These are phyloP conservation scores for Mucor velutinosus DNA, from an alignment of 371 early-diverging fungal species.

Conservation along the genomic window DNA sequence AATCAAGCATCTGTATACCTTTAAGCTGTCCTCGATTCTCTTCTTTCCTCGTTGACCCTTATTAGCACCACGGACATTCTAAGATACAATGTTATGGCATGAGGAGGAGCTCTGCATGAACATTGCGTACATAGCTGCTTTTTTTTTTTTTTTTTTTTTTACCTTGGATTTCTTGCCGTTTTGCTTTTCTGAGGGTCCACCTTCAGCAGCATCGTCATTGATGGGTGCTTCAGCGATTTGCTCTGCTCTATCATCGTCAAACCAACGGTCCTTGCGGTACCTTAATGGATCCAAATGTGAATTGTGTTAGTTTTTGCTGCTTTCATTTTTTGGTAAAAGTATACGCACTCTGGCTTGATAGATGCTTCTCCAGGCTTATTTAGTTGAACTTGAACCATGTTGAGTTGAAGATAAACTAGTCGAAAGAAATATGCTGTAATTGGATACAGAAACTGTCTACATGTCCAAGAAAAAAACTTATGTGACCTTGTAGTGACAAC, in stretches of 20 bases:
- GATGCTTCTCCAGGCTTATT: slow-evolving; percentile 23
- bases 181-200: slow-evolving; percentile 18
- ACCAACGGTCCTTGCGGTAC: slow-evolving; percentile 46
- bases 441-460: not conserved
- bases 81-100: not conserved
- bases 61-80: slow-evolving; percentile 38
- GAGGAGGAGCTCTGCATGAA: too few species aligned
- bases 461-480: not conserved
- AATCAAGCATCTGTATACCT: slow-evolving; percentile 11
- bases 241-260: slow-evolving; percentile 30
- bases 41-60: slow-evolving; percentile 48
- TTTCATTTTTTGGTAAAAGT: not conserved
- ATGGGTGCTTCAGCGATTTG: slow-evolving; percentile 6
- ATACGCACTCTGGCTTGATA: slow-evolving; percentile 26
- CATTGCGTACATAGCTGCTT: not conserved
- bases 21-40: slow-evolving; percentile 37
- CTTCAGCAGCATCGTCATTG: slow-evolving; percentile 32
- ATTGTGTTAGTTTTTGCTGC: not conserved
- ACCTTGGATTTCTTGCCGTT: slow-evolving; percentile 25
- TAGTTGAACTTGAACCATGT: not conserved
- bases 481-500: not conserved
- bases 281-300: slow-evolving; percentile 17
- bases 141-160: not conserved
- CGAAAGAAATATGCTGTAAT: not conserved
- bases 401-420: not conserved